phyloP scores from a whole-genome alignment of 225 moss, liverwort and hornwort genomes.

The Straminergon stramineum region DNA sequence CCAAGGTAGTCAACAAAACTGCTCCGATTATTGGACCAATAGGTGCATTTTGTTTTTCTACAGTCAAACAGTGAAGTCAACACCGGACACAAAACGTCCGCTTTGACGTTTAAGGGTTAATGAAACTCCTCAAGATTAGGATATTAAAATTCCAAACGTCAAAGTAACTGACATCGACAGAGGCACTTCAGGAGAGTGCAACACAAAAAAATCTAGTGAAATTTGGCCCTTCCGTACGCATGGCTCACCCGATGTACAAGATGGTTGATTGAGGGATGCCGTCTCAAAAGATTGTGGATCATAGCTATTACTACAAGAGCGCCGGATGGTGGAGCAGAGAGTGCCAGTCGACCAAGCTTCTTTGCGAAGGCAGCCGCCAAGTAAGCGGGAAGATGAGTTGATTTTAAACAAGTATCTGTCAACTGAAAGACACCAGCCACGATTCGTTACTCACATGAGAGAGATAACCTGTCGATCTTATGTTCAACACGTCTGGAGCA shows the following conservation, averaged over 20 bases:
- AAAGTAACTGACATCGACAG: neutral
- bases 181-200: neutral
- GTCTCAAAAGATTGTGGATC: slow-evolving; percentile 91
- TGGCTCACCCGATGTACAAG: slow-evolving; percentile 76
- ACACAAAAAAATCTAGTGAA: neutral
- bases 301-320: slow-evolving; percentile 83
- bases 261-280: slow-evolving; percentile 87
- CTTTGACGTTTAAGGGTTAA: no score
- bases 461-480: neutral
- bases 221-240: neutral
- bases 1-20: no score
- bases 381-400: slow-evolving; percentile 84
- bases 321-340: slow-evolving; percentile 92
- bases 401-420: slow-evolving; percentile 73
- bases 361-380: slow-evolving; percentile 97
- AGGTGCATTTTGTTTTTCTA: no score
- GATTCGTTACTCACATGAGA: neutral
- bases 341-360: slow-evolving; percentile 74
- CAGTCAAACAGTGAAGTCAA: no score
- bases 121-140: neutral
- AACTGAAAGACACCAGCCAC: slow-evolving; percentile 44
- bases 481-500: neutral
- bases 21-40: no score
- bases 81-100: no score
- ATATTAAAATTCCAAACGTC: neutral